Base-by-base conservation (phyloP, 139 green algal genomes). In the Eudorina sp. region DNA sequence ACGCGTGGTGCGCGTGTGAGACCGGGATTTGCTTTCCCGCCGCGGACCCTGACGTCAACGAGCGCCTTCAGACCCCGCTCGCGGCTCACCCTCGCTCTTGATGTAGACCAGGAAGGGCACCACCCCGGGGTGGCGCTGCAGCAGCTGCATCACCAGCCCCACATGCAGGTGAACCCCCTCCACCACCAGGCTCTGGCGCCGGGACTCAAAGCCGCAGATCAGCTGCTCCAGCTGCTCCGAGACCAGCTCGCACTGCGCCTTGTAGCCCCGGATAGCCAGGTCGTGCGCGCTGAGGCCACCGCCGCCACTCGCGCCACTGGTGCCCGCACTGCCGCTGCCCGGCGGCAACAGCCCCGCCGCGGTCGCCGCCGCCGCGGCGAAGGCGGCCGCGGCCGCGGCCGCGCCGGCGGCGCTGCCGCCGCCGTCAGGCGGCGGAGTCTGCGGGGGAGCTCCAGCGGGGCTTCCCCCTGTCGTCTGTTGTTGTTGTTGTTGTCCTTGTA, bases 71-170 rank as follows among this genome's bases (percentile, higher is more conserved):
- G 58, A 14, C 16, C 58, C 23, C 58, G n/a, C 16, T 36, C 6
- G 18, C 58, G 6, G 16, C 81, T 29, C 81, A 87, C 81, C 84
- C 58, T 86, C 68, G n/a, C 36, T 80, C 84, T 86, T 90, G 83
- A 99, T 99, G 94, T 97, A 95, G 41, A 95, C 93, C 51, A 99
- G 89, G 92, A 99, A 99, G n/a, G 97, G 97, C 38, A 99, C 68
- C 60, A 98, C 93, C 60, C 73, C 83, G 1, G 92, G 84, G 81
- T 92, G 88, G 34, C 68, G 79, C 46, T 69, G 72, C 97, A 99
- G 97, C 34, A 99, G 92, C 69, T 77, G 89, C 83, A 95, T 53
- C 16, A 96, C 94, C 36, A 93, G 89, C 77, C 92, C 94, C 46
- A 96, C 79, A 92, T 88, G 91, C 41, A 97, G 89, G 87, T 97